Percentiles rank a stretch among this genome's conserved stretches.
phyloP scores from a whole-genome alignment of 202 grass and related monocot genomes.

The Elaeis oleifera region DNA sequence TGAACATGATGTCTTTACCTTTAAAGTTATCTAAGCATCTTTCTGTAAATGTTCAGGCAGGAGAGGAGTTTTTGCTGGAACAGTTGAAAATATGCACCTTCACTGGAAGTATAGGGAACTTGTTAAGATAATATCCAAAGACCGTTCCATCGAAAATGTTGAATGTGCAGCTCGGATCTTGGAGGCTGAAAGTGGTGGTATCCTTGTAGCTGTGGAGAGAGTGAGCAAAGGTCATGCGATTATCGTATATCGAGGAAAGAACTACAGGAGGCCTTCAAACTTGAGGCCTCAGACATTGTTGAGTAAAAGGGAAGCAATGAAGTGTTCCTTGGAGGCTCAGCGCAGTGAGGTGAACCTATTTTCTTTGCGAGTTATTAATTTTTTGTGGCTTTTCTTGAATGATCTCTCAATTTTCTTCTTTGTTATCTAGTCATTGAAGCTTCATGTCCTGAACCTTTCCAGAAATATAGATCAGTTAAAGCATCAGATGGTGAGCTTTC shows the following conservation, averaged over 20 bases:
- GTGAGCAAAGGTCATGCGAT: slow-evolving; percentile 90
- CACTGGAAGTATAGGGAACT: slow-evolving; percentile 94
- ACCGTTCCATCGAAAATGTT: slow-evolving; percentile 53
- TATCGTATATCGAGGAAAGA: slow-evolving; percentile 86
- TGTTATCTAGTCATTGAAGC: slow-evolving; percentile 71
- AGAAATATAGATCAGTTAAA: slow-evolving; percentile 67
- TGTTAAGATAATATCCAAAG: slow-evolving; percentile 82
- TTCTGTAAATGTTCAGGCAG: slow-evolving; percentile 43
- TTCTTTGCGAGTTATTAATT: slow-evolving; percentile 13
- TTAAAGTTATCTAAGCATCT: no score
- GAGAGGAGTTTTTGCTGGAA: slow-evolving; percentile 89
- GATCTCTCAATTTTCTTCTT: slow-evolving; percentile 12
- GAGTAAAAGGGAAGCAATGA: slow-evolving; percentile 74
- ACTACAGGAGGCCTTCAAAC: slow-evolving; percentile 69
- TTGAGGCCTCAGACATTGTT: slow-evolving; percentile 67
- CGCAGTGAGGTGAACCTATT: slow-evolving; percentile 49
- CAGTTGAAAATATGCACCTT: slow-evolving; percentile 95
- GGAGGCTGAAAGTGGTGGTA: slow-evolving; percentile 85
- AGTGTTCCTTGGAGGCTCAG: slow-evolving; percentile 62
- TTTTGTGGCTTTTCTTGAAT: slow-evolving; percentile 9
- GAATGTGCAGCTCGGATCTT: slow-evolving; percentile 52
- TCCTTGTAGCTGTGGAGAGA: slow-evolving; percentile 77
- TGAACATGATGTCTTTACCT: no score
- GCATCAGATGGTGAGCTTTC: slow-evolving; percentile 50
- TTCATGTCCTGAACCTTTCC: slow-evolving; percentile 78